These are phyloP conservation scores for Ascochyta viciae-villosae DNA, from an alignment of 2,329 filamentous ascomycete genomes.

Conservation along the genomic window DNA sequence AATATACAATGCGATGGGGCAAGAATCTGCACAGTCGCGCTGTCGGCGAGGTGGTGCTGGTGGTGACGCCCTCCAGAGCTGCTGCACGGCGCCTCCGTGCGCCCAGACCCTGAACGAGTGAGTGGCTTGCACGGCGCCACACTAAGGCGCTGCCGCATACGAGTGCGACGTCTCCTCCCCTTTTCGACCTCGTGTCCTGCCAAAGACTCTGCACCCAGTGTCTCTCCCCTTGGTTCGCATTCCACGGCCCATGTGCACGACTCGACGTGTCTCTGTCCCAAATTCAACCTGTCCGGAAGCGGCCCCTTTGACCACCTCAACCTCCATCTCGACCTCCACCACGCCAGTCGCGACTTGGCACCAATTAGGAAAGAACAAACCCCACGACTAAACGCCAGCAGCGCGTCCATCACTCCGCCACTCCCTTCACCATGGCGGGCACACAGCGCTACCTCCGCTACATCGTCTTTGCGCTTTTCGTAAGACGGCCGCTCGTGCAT, in stretches of 20 bases:
- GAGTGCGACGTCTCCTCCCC: slow-evolving; percentile 18
- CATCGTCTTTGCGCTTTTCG: slow-evolving; percentile 82
- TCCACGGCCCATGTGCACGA: slow-evolving; percentile 5
- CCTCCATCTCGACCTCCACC: not conserved
- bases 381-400: slow-evolving; percentile 5
- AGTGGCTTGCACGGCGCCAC: slow-evolving; percentile 16
- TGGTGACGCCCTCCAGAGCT: not conserved
- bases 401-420: slow-evolving; percentile 25
- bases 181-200: slow-evolving; percentile 16
- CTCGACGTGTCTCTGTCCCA: slow-evolving; percentile 8
- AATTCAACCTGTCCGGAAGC: slow-evolving; percentile 1
- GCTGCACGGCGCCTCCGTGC: slow-evolving; percentile 14
- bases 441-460: slow-evolving; percentile 75
- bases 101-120: slow-evolving; percentile 6
- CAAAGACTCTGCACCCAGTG: slow-evolving; percentile 7
- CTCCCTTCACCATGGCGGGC: slow-evolving; percentile 68
- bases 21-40: slow-evolving; percentile 8
- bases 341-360: slow-evolving; percentile 2
- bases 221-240: not conserved
- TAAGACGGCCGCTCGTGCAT: slow-evolving; percentile 53
- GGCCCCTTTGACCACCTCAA: slow-evolving; percentile 14
- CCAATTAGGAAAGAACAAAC: slow-evolving; percentile 18
- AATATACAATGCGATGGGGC: not conserved
- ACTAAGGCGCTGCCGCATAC: slow-evolving; percentile 12
- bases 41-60: not conserved